A percentile compares a stretch with the other conserved stretches of the same genome.
These are phyloP conservation scores for Xylariaceae sp. DNA, from an alignment of 2,329 filamentous ascomycete species.

Conservation along the genomic window DNA sequence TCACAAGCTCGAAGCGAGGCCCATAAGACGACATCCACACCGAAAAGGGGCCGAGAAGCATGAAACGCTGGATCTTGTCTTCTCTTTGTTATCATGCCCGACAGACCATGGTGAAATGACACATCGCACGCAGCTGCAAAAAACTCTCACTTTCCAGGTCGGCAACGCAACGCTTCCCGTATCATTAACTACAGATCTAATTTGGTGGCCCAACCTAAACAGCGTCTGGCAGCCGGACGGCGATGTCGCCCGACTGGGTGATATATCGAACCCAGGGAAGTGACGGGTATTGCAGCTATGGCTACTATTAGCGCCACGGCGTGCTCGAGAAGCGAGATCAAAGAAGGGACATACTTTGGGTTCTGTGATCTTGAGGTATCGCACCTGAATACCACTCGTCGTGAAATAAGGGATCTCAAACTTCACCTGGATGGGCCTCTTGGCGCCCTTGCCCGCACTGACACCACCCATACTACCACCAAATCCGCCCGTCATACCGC, in stretches of 20 bases:
- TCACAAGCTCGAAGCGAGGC: no score
- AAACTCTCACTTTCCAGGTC: background rate
- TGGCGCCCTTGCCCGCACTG: conserved; percentile 76
- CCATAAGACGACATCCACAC: no score
- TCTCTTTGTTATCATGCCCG: no score
- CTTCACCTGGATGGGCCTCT: conserved; percentile 96
- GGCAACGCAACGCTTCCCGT: conserved; percentile 10
- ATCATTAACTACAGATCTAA: conserved; percentile 12
- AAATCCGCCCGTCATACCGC: conserved; percentile 96
- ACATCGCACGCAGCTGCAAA: conserved; percentile 21
- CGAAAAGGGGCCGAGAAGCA: no score
- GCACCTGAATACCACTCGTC: conserved; percentile 97
- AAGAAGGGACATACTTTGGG: conserved; percentile 72
- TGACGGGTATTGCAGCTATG: conserved; percentile 92
- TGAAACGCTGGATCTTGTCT: no score
- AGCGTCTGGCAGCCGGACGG: conserved; percentile 88
- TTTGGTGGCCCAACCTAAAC: conserved; percentile 42
- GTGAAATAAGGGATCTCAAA: conserved; percentile 99
- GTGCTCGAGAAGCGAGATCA: background rate
- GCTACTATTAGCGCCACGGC: conserved; percentile 9
- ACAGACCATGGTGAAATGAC: conserved; percentile 7
- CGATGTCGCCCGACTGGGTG: conserved; percentile 95
- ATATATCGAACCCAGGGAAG: conserved; percentile 98
- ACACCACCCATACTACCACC: conserved; percentile 95
- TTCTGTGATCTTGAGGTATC: conserved; percentile 98